Evolutionary conservation across 2,329 filamentous ascomycete genomes (phyloP).

Genomic region (Rugonectria rugulosa): DNA sequence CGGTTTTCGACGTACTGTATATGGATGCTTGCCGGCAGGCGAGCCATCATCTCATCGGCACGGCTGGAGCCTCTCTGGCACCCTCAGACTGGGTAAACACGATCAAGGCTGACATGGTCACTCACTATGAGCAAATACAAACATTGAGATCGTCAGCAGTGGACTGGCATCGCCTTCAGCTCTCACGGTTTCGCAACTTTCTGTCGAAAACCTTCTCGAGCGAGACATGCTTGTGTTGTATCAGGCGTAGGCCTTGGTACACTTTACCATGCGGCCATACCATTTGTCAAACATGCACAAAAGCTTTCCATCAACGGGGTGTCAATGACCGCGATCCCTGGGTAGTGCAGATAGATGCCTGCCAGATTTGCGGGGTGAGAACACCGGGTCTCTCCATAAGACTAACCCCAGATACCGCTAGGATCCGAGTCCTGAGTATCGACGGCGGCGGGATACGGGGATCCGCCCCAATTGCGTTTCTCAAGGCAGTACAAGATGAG

Average conservation of each 20-base stretch:
- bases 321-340: conserved; percentile 7
- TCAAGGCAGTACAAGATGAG: conserved; percentile 24
- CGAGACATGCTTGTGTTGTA: conserved; percentile 25
- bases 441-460: conserved; percentile 27
- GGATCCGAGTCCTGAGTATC: conserved; percentile 23
- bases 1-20: conserved; percentile 19
- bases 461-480: conserved; percentile 19
- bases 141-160: conserved; percentile 3
- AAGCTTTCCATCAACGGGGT: conserved; percentile 12
- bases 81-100: conserved; percentile 20
- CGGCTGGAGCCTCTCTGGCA: neutral
- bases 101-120: conserved; percentile 19
- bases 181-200: neutral
- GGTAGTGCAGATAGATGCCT: conserved; percentile 6
- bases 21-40: conserved; percentile 9
- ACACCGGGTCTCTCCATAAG: conserved; percentile 9
- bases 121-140: conserved; percentile 21
- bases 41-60: conserved; percentile 1
- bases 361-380: conserved; percentile 18
- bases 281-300: conserved; percentile 23
- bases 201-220: conserved; percentile 8
- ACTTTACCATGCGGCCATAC: conserved; percentile 23
- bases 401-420: conserved; percentile 21
- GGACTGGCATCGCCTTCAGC: conserved; percentile 21
- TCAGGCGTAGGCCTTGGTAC: conserved; percentile 22